A percentile compares a stretch with the other conserved stretches of the same genome.
phyloP scores from a whole-genome alignment of 208 protist species.

The Naegleria lovaniensis region DNA sequence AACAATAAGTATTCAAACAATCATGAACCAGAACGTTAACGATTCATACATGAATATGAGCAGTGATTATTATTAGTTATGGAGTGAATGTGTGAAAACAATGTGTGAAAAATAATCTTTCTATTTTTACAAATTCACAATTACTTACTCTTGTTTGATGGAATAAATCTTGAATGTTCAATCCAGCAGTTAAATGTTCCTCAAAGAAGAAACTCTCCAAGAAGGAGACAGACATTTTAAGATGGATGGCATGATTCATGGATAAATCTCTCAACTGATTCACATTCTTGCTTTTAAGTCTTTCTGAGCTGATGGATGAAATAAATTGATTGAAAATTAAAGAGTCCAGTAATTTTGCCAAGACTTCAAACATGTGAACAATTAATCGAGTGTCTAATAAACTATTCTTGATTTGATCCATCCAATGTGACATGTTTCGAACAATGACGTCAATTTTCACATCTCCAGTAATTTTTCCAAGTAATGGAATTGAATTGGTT shows the following conservation, averaged over 20 bases:
- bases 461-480: background rate
- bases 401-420: background rate
- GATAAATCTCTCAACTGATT: background rate
- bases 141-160: background rate
- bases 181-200: background rate
- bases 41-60: too few species aligned
- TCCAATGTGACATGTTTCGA: background rate
- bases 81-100: too few species aligned
- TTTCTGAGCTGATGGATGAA: background rate
- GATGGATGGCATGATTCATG: background rate
- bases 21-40: too few species aligned
- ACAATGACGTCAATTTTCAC: background rate
- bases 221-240: constrained; percentile 8
- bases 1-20: too few species aligned
- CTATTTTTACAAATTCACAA: background rate
- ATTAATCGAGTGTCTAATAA: background rate
- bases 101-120: too few species aligned
- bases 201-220: constrained; percentile 25
- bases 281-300: background rate
- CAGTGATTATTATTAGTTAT: too few species aligned
- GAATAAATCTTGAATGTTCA: background rate
- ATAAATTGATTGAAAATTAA: background rate
- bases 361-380: background rate
- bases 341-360: background rate
- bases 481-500: background rate